phyloP scores from a whole-genome alignment of 169 alveolate species.

The Perkinsus olseni region DNA sequence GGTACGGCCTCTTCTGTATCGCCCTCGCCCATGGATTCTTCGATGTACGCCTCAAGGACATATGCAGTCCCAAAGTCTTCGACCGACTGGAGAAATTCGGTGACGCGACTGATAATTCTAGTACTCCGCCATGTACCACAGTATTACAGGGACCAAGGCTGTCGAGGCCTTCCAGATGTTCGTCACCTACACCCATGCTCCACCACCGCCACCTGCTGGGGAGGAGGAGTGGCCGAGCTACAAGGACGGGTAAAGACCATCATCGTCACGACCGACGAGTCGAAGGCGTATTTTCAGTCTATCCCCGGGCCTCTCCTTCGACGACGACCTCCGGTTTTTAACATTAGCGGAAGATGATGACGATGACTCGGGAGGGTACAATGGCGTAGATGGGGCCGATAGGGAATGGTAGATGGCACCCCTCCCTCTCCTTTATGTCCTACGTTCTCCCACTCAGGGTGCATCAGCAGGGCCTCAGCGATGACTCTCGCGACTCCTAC shows the following conservation, averaged over 20 bases:
- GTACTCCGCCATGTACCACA: background rate
- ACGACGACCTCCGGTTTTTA: background rate
- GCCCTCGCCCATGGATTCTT: background rate
- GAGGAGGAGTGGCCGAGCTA: background rate
- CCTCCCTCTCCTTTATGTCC: background rate
- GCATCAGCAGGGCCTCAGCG: background rate
- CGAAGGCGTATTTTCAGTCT: background rate
- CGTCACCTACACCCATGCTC: background rate
- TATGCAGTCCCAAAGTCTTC: background rate
- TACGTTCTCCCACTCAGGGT: background rate
- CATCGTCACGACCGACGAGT: too few relatives aligned
- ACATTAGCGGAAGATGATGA: background rate
- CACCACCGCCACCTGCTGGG: background rate
- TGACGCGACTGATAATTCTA: background rate
- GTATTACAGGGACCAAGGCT: background rate
- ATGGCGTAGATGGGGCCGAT: background rate
- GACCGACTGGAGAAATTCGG: background rate
- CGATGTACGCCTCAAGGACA: background rate
- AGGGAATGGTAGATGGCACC: background rate
- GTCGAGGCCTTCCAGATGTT: conserved; percentile 2
- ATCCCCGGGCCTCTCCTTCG: background rate
- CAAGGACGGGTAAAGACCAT: background rate
- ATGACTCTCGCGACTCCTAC: background rate
- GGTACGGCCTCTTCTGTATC: background rate
- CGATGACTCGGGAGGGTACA: background rate